Conservation (phyloP, 1,139 yeast genomes). For the Pichia sp. region DNA sequence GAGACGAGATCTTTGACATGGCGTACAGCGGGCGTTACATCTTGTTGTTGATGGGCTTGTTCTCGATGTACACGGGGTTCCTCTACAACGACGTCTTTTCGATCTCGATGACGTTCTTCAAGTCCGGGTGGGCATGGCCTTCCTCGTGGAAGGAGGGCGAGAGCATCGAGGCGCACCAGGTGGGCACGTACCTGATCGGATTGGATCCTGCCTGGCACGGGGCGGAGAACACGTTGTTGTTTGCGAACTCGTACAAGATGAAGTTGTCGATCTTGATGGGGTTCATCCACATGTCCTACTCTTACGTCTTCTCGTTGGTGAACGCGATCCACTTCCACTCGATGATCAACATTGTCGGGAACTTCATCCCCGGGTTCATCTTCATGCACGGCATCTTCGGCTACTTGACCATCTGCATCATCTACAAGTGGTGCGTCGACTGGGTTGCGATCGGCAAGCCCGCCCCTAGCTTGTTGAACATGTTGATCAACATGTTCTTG, state of each 20-base stretch:
- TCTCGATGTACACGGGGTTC: conserved; percentile 91
- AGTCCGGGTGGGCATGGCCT: conserved; percentile 93
- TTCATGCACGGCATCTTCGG: conserved; percentile 86
- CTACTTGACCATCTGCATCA: conserved; percentile 63
- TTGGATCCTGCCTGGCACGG: conserved; percentile 99
- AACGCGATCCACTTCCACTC: conserved; percentile 59
- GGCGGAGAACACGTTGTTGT: conserved; percentile 82
- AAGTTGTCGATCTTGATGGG: conserved; percentile 94
- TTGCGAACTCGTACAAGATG: conserved; percentile 95
- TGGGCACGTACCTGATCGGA: conserved; percentile 77
- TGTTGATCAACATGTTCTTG: conserved; percentile 78
- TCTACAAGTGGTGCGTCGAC: conserved; percentile 75
- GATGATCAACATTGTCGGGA: conserved; percentile 64
- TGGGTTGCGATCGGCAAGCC: conserved; percentile 67
- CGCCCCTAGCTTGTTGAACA: conserved; percentile 77
- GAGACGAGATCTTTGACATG: conserved; percentile 96
- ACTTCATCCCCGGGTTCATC: conserved; percentile 71
- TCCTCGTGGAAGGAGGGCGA: conserved; percentile 60
- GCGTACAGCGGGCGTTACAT: conserved; percentile 91
- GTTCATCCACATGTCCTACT: conserved; percentile 90
- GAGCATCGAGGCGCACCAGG: conserved; percentile 54
- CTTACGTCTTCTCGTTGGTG: conserved; percentile 63
- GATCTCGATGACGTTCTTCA: conserved; percentile 78
- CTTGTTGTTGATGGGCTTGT: conserved; percentile 81
- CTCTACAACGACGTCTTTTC: conserved; percentile 92